These are phyloP conservation scores for Chaetoceros tenuissimus DNA, from an alignment of 108 stramenopile genomes.

Conservation along the genomic window DNA sequence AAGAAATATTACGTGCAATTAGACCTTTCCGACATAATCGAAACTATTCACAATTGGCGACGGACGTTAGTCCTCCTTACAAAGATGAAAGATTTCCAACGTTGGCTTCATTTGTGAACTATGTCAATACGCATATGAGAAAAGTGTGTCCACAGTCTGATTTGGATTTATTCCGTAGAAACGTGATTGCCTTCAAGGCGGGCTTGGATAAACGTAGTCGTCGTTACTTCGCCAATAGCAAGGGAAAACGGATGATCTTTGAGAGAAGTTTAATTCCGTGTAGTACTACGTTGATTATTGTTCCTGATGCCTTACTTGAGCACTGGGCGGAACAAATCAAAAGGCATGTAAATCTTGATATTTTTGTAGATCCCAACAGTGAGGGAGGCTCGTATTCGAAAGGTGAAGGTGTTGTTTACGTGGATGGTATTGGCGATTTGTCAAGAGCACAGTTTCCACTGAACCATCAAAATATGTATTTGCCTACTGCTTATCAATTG, in stretches of 20 bases:
- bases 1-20: too few species aligned
- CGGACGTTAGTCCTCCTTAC: constrained; percentile 17
- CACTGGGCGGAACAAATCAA: constrained; percentile 69
- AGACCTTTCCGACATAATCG: too few species aligned
- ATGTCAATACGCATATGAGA: constrained; percentile 14
- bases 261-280: constrained; percentile 48
- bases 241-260: constrained; percentile 24
- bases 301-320: constrained; percentile 67
- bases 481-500: constrained; percentile 19
- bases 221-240: constrained; percentile 15
- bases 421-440: constrained; percentile 47
- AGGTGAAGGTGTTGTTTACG: constrained; percentile 31
- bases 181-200: constrained; percentile 23
- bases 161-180: constrained; percentile 30
- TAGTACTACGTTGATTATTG: constrained; percentile 51
- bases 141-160: constrained; percentile 1
- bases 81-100: constrained; percentile 29
- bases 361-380: constrained; percentile 22
- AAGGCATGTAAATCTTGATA: constrained; percentile 33
- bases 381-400: not conserved
- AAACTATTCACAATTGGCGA: constrained; percentile 3
- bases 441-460: constrained; percentile 28
- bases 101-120: constrained; percentile 17
- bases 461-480: too few species aligned
- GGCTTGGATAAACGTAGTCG: constrained; percentile 38